Evolutionary conservation across 1,284 basidiomycete species (phyloP).

Genomic region (Athelia psychrophila): DNA sequence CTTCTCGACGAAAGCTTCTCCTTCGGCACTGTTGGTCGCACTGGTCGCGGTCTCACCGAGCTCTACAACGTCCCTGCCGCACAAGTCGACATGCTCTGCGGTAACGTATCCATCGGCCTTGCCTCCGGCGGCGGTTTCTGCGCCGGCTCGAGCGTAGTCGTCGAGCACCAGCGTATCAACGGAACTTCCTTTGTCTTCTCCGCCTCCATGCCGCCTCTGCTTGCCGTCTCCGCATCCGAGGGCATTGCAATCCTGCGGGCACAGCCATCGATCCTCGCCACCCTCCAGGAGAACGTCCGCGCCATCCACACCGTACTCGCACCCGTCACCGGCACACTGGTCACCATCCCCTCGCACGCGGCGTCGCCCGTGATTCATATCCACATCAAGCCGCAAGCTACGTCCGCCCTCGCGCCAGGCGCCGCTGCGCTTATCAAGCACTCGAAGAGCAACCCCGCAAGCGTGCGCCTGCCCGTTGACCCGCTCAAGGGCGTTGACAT

Average conservation of each 20-base stretch:
- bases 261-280: conserved; percentile 70
- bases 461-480: conserved; percentile 44
- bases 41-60: conserved; percentile 94
- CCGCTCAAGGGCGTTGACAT: conserved; percentile 47
- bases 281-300: conserved; percentile 81
- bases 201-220: conserved; percentile 88
- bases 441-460: conserved; percentile 25
- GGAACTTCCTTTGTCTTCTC: conserved; percentile 96
- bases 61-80: conserved; percentile 85
- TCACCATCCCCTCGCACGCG: conserved; percentile 83
- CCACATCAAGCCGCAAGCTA: conserved; percentile 48
- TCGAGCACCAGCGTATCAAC: conserved; percentile 97
- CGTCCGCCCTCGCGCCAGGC: conserved; percentile 23
- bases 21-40: conserved; percentile 90
- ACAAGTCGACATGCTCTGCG: conserved; percentile 81
- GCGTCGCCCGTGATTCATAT: conserved; percentile 90
- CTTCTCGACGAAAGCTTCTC: conserved; percentile 95
- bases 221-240: conserved; percentile 85
- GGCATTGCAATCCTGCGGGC: conserved; percentile 77
- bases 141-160: conserved; percentile 82
- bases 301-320: conserved; percentile 78
- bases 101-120: conserved; percentile 86
- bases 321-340: conserved; percentile 60
- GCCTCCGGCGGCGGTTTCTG: conserved; percentile 93
- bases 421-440: conserved; percentile 19